Evolutionary conservation across 1,284 basidiomycete species (phyloP), one percentile per base, ranked within the genome.

Genomic region (Melanopsichium pennsylvanicum): DNA sequence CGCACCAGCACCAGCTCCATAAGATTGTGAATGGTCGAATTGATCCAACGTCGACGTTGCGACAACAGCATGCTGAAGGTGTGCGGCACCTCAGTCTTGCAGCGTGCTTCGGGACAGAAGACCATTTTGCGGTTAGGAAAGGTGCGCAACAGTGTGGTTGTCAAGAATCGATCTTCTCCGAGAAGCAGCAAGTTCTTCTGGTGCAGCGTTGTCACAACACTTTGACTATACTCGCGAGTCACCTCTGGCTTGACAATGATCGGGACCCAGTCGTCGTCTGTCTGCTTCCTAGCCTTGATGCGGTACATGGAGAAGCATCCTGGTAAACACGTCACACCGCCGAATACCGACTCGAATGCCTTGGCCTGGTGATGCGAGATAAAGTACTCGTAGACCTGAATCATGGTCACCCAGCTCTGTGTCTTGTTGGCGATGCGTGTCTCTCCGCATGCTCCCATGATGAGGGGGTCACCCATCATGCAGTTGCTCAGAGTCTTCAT

Each of bases 281-380:
- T 63, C 25, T 61, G 40, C 86, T 86, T 93, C 60, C 94, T 87
- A 5, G 94, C 93, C 83, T 99, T 99, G 82, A 99, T 86, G 44
- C 96, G 87, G 84, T 98, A 98, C 93, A 99, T 97, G 39, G 93
- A 97, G 85, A 99, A 99, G 84, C 96, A 98, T 19, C 96, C 96
- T 0, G 96, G 96, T 36, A 98, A 84, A 86, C 96, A 99, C 13
- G 96, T 94, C 51, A 99, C 96, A 88, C 96, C 96, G 81, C 96
- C 96, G 81, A 98, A 98, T 15, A 97, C 93, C 21, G 94, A 93
- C 82, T 99, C 96, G 83, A 98, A 99, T 2, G 93, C 93, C 82
- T 99, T 98, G 68, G 93, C 91, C 58, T 94, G 87, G 82, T 98
- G 95, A 82, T 98, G 96, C 29, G 94, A 97, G 81, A 99, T 97